A percentile compares a stretch with the other conserved stretches of the same genome.
Conservation (phyloP, 2,329 filamentous ascomycete species). For the Penicillium sp. region DNA sequence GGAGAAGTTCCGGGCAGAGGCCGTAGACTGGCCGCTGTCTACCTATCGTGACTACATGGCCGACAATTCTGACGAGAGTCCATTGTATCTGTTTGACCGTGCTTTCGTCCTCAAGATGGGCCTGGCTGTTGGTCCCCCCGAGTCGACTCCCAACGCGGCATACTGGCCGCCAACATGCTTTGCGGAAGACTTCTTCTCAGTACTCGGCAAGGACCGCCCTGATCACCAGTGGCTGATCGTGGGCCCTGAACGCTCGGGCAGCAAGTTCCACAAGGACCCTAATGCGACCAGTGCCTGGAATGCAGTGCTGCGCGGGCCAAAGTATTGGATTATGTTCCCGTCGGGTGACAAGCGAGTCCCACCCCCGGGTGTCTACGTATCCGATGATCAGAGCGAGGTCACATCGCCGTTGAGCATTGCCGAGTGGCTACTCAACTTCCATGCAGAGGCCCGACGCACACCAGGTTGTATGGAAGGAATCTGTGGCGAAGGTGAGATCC, state of each 20-base stretch:
- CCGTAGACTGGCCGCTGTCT: conserved; percentile 87
- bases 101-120: conserved; percentile 86
- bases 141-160: conserved; percentile 54
- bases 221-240: conserved; percentile 93
- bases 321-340: conserved; percentile 99
- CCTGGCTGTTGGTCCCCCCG: conserved; percentile 62
- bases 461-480: conserved; percentile 85
- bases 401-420: conserved; percentile 93
- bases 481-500: conserved; percentile 80
- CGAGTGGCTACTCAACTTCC: conserved; percentile 94
- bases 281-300: conserved; percentile 85
- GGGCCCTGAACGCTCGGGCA: conserved; percentile 83
- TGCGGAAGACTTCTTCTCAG: conserved; percentile 81
- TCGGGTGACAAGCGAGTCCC: conserved; percentile 65
- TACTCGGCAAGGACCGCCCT: conserved; percentile 77
- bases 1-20: conserved; percentile 82
- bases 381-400: conserved; percentile 87
- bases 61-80: conserved; percentile 81
- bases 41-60: conserved; percentile 84
- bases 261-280: conserved; percentile 89
- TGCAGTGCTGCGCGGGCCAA: conserved; percentile 83
- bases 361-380: conserved; percentile 90
- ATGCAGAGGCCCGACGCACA: conserved; percentile 76
- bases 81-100: conserved; percentile 89
- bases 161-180: conserved; percentile 88